Evolutionary conservation across 1,284 basidiomycete species (phyloP).

Genomic region (Pseudozyma thailandica): DNA sequence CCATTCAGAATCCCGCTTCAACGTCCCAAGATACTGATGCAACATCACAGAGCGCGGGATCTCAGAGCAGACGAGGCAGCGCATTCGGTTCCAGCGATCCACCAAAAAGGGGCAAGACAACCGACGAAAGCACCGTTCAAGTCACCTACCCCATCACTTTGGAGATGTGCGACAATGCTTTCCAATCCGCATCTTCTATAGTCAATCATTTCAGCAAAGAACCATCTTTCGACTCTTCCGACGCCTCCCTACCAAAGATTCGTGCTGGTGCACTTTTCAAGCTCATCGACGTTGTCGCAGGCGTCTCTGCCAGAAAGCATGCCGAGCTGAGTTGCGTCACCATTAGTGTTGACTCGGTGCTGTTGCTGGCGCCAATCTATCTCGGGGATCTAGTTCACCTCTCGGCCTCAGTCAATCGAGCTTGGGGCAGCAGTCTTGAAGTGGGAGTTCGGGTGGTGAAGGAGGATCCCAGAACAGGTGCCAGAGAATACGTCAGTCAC

Average conservation of each 20-base stretch:
- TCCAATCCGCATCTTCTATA: constrained; percentile 19
- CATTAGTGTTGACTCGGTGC: constrained; percentile 66
- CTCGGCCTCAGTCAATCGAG: constrained; percentile 67
- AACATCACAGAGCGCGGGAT: not conserved
- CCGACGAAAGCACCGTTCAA: constrained; percentile 48
- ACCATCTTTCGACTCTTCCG: constrained; percentile 2
- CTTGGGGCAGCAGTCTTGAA: constrained; percentile 68
- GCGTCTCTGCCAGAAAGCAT: constrained; percentile 68
- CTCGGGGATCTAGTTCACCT: constrained; percentile 63
- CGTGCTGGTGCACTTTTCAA: constrained; percentile 69
- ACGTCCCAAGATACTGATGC: not conserved
- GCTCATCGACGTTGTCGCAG: constrained; percentile 69
- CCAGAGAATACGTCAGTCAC: constrained; percentile 66
- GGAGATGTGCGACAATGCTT: constrained; percentile 53
- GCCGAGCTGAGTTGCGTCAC: constrained; percentile 68
- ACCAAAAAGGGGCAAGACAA: constrained; percentile 31
- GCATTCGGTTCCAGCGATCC: not conserved
- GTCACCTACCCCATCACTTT: constrained; percentile 53
- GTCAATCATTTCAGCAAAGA: not conserved
- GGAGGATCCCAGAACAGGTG: constrained; percentile 58
- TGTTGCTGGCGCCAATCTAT: constrained; percentile 62
- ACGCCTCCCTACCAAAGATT: constrained; percentile 35
- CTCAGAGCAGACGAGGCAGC: constrained; percentile 8
- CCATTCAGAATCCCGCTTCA: not conserved
- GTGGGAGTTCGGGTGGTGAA: constrained; percentile 68